phyloP scores from a whole-genome alignment of 768 basidiomycete species.

The Aureoboletus auriporus region DNA sequence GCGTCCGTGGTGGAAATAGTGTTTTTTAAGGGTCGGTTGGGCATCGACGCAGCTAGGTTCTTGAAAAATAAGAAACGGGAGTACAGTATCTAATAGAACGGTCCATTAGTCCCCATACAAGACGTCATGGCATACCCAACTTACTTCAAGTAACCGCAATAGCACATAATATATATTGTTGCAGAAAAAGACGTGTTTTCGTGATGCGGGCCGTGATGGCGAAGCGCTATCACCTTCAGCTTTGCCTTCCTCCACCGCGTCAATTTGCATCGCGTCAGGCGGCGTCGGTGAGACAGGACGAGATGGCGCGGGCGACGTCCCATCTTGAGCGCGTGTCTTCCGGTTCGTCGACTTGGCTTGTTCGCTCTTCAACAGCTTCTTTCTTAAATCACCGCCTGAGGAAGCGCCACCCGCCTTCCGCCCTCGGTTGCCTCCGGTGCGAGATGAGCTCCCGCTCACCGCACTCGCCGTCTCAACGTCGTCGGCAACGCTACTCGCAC shows the following conservation, averaged over 20 bases:
- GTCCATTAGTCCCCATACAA: conserved; percentile 1
- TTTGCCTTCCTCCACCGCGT: conserved; percentile 28
- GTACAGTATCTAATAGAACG: conserved; percentile 62
- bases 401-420: conserved; percentile 38
- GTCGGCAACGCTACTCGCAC: conserved; percentile 30
- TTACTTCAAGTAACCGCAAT: conserved; percentile 81
- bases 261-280: conserved; percentile 38
- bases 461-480: conserved; percentile 35
- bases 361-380: conserved; percentile 78
- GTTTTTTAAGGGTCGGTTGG: conserved; percentile 22
- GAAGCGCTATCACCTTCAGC: conserved; percentile 6
- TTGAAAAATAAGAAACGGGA: conserved; percentile 80
- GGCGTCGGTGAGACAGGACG: conserved; percentile 60
- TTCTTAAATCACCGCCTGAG: conserved; percentile 62
- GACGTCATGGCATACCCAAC: conserved; percentile 17
- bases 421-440: conserved; percentile 36
- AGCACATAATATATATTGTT: conserved; percentile 88
- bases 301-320: conserved; percentile 53
- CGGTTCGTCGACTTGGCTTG: conserved; percentile 68
- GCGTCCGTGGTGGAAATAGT: conserved; percentile 10
- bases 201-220: conserved; percentile 34
- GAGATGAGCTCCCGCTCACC: conserved; percentile 23
- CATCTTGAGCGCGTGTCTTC: conserved; percentile 54
- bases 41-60: conserved; percentile 50
- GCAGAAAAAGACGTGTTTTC: conserved; percentile 71